Conservation (phyloP, 306 rosid species). For the Quercus variabilis region DNA sequence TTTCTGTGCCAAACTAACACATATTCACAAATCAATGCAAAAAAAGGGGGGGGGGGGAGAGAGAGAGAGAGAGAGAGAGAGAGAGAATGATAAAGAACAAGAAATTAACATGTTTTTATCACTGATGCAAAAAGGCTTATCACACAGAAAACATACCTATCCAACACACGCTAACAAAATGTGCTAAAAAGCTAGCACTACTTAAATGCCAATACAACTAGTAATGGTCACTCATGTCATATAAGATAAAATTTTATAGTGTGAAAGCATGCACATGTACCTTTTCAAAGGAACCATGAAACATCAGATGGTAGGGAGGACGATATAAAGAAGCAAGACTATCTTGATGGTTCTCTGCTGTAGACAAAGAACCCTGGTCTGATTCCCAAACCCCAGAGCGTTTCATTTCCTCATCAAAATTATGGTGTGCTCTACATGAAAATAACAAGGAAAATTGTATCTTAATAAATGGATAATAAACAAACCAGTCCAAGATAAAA, state of each 20-base stretch:
- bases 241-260: background rate
- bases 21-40: no score
- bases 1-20: no score
- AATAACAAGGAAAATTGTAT: background rate
- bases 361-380: slow-evolving; percentile 67
- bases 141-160: no score
- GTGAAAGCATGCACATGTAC: slow-evolving; percentile 24
- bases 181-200: background rate
- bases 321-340: slow-evolving; percentile 97
- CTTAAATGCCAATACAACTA: background rate
- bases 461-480: background rate
- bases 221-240: background rate
- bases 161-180: no score
- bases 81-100: no score
- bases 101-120: no score
- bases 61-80: no score
- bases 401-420: slow-evolving; percentile 81
- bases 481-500: background rate
- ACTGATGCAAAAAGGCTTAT: no score
- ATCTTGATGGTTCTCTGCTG: slow-evolving; percentile 68
- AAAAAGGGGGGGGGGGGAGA: no score
- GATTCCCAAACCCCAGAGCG: slow-evolving; percentile 91
- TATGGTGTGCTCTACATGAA: slow-evolving; percentile 52
- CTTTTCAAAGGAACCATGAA: slow-evolving; percentile 90
- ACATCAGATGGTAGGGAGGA: slow-evolving; percentile 92